Base-by-base conservation (phyloP, 352 stramenopile species). In the Aphanomyces cochlioides region DNA sequence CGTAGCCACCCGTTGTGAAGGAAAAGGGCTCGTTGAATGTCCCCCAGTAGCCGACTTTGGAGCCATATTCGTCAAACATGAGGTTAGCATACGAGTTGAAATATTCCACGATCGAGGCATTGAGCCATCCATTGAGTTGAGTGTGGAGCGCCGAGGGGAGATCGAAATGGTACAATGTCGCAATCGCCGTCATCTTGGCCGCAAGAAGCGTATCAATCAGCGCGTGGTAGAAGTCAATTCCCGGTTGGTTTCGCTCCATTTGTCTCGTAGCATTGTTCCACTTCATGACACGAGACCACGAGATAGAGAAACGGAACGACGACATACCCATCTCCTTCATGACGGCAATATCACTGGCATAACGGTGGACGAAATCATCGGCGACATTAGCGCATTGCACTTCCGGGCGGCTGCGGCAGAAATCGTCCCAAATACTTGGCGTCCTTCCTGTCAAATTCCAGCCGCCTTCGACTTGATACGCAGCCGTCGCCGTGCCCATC, bases 131-230 rank as follows among this genome's bases (percentile, higher is more conserved):
- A 45, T 84, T 83, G 43, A 95, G 87, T 28, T 89, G 74, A 12
- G 88, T 83, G 72, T 98, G 78, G 10, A 98, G 74, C 40, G 79
- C 76, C 34, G 93, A 77, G 5, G 96, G 96, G 13, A 98, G 72
- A 77, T 99, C 96, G 93, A 93, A 99, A 80, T 99, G 96, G 75
- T 98, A 98, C n/a, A 99, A 74, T 10, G 95, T 98, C 17, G 98
- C 73, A 40, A 96, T 87, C 17, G 96, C 93, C 54, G 86, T 80
- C 59, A 99, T 96, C 66, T 83, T 79, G 63, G 83, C 75, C 3
- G 59, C 73, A 5, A 85, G 47, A 4, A 98, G 78, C 34, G 81
- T 76, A 75, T 98, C 85, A 66, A 98, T 89, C 0, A 99, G 47
- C 17, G 80, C 73, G 73, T 97, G 89, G 81, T 99, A 99, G 82